phyloP scores from a whole-genome alignment of 495 filamentous ascomycete species.

The Pseudevernia furfuracea region DNA sequence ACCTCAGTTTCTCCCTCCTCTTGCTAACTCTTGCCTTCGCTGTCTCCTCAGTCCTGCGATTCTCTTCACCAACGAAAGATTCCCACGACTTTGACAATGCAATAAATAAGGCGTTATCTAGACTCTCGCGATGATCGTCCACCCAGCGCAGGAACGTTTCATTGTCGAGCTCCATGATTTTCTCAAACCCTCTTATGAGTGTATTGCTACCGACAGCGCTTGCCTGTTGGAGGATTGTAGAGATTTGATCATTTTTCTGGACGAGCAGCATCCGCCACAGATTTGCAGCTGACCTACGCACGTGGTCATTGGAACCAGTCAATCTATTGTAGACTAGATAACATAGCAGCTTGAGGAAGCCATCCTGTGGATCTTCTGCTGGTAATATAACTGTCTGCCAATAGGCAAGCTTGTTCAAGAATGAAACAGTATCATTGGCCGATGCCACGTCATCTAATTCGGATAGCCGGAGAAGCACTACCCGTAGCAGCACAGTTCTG shows the following conservation, averaged over 20 bases:
- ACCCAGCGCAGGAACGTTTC: conserved; percentile 81
- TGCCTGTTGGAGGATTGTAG: conserved; percentile 60
- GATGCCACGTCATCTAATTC: conserved; percentile 63
- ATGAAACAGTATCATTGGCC: conserved; percentile 51
- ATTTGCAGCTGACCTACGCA: conserved; percentile 72
- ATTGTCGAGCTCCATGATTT: conserved; percentile 79
- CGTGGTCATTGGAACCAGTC: conserved; percentile 50
- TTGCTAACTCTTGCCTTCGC: conserved; percentile 59
- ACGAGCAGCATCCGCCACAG: conserved; percentile 87
- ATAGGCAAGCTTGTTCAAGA: conserved; percentile 79
- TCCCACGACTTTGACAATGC: conserved; percentile 76
- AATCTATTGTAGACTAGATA: conserved; percentile 84
- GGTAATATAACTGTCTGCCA: conserved; percentile 91
- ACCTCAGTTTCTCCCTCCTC: conserved; percentile 71
- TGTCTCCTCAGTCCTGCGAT: conserved; percentile 63
- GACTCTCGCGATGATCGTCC: conserved; percentile 69
- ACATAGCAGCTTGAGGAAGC: conserved; percentile 74
- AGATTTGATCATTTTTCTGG: conserved; percentile 82
- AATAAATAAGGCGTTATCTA: conserved; percentile 73
- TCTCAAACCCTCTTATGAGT: conserved; percentile 71
- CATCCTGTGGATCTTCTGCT: conserved; percentile 62
- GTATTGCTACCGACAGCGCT: conserved; percentile 59
- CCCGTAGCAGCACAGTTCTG: conserved; percentile 62
- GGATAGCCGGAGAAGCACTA: conserved; percentile 72
- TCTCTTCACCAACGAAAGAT: conserved; percentile 71